Evolutionary conservation across 2,329 filamentous ascomycete genomes (phyloP).

Genomic region (Calonectria leucothoes): DNA sequence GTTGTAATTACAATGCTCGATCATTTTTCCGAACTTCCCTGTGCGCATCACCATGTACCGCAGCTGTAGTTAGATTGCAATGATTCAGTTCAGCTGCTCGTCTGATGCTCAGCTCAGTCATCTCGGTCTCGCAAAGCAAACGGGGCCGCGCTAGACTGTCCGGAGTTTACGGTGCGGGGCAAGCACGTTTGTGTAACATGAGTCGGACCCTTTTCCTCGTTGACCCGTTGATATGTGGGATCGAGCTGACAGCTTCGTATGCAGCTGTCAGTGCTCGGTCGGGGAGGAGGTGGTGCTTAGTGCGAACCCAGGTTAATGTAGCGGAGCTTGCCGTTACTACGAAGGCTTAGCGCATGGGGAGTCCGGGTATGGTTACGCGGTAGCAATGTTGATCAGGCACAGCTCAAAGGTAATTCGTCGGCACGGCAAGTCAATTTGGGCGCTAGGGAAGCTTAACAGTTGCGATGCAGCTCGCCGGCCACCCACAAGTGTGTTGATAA

Average conservation of each 20-base stretch:
- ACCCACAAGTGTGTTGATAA: too few relatives aligned
- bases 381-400: background rate
- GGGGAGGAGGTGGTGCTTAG: background rate
- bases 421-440: background rate
- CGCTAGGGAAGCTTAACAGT: background rate
- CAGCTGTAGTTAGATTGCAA: background rate
- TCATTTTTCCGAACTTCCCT: background rate
- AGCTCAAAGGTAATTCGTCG: background rate
- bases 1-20: background rate
- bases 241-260: background rate
- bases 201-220: background rate
- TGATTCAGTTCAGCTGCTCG: background rate
- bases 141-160: background rate
- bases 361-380: background rate
- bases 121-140: background rate
- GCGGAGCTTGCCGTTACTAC: too few relatives aligned
- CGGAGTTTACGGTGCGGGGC: background rate
- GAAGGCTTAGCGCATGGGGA: too few relatives aligned
- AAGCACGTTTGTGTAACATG: background rate
- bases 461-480: too few relatives aligned
- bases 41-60: background rate
- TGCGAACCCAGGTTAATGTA: background rate
- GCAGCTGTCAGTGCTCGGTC: background rate
- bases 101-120: background rate
- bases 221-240: too few relatives aligned